These are phyloP conservation scores for Rhodosporidiobolus odoratus DNA, from an alignment of 768 basidiomycete species.

Conservation along the genomic window DNA sequence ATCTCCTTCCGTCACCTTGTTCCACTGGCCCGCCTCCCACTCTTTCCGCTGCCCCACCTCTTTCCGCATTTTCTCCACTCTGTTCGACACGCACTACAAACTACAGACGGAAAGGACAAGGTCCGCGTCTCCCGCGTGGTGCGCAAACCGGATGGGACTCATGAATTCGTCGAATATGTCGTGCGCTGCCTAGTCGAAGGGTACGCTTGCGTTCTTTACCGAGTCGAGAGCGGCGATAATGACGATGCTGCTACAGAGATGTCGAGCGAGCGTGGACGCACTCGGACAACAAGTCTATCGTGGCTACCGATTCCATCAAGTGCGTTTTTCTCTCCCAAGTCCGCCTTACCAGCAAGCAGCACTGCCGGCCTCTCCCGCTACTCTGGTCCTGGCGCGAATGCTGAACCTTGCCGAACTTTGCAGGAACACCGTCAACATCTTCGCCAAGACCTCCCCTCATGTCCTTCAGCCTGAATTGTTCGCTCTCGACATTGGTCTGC, in stretches of 20 bases:
- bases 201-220: constrained; percentile 47
- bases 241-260: constrained; percentile 48
- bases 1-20: not conserved
- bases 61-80: not conserved
- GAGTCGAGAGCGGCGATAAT: not conserved
- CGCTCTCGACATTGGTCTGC: constrained; percentile 76
- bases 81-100: too few species aligned
- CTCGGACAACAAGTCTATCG: constrained; percentile 79
- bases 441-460: constrained; percentile 80
- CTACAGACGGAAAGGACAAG: constrained; percentile 70
- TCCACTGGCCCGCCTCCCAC: not conserved
- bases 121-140: constrained; percentile 82
- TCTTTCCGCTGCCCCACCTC: not conserved
- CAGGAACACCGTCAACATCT: constrained; percentile 34
- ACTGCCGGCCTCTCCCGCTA: constrained; percentile 48
- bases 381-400: too few species aligned
- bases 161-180: constrained; percentile 77
- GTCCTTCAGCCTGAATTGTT: constrained; percentile 78
- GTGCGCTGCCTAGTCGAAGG: constrained; percentile 77
- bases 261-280: constrained; percentile 57
- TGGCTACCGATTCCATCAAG: constrained; percentile 79
- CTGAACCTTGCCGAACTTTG: not conserved
- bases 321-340: constrained; percentile 2
- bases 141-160: constrained; percentile 50
- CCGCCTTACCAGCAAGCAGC: not conserved